Evolutionary conservation across 148 eudicot species (phyloP).

Genomic region (Pouteria glomerata): DNA sequence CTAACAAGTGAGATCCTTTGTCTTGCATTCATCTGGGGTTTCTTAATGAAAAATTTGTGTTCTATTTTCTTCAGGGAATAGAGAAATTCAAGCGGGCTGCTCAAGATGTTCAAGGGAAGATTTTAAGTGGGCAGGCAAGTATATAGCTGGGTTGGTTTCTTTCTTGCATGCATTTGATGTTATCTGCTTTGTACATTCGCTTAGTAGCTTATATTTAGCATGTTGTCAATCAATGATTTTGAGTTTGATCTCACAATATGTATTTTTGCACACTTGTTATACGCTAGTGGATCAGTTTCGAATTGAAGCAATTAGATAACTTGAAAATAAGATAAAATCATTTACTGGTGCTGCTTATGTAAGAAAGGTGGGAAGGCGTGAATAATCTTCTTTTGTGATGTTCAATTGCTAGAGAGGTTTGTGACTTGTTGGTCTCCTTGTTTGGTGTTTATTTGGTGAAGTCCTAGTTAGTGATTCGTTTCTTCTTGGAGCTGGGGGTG

Average conservation of each 20-base stretch:
- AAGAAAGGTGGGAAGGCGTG: no score
- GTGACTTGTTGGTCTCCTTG: no score
- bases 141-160: neutral
- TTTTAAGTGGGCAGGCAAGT: constrained; percentile 72
- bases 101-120: constrained; percentile 68
- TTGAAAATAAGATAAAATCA: no score
- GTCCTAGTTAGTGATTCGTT: no score
- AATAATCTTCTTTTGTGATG: no score
- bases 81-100: constrained; percentile 83
- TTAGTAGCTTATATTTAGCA: neutral
- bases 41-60: neutral
- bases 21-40: neutral
- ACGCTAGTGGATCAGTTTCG: no score
- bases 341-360: no score
- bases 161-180: neutral
- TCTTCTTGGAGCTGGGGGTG: no score
- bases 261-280: neutral
- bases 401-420: no score
- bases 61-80: constrained; percentile 51
- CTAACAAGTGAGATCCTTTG: neutral
- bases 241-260: neutral
- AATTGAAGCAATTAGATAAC: no score
- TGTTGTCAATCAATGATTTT: neutral
- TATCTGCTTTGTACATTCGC: neutral
- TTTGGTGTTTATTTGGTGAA: no score